A percentile compares a stretch with the other conserved stretches of the same genome.
Evolutionary conservation across 2,329 filamentous ascomycete genomes (phyloP).

Genomic region (Hymenoscyphus scutula): DNA sequence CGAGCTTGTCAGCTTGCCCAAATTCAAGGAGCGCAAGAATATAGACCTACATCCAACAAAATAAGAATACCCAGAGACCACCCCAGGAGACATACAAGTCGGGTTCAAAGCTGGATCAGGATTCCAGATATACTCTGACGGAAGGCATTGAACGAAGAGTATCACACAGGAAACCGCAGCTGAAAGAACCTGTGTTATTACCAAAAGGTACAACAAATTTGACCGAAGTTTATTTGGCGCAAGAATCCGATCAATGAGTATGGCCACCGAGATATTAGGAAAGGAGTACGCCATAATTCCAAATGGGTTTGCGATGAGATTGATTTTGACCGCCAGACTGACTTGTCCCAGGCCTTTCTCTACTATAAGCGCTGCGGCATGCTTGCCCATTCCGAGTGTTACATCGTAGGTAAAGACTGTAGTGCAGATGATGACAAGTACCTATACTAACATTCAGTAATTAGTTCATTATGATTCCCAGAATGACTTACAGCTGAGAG

Average conservation of each 20-base stretch:
- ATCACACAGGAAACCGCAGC: slow-evolving; percentile 5
- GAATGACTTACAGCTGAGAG: slow-evolving; percentile 1
- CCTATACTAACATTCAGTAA: background rate
- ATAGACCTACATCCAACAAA: slow-evolving; percentile 6
- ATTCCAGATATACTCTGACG: slow-evolving; percentile 5
- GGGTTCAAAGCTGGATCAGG: slow-evolving; percentile 8
- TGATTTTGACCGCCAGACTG: slow-evolving; percentile 3
- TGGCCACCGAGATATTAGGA: slow-evolving; percentile 6
- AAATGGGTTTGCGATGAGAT: slow-evolving; percentile 3
- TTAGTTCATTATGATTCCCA: background rate
- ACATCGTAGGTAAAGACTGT: slow-evolving; percentile 5
- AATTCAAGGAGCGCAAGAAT: background rate
- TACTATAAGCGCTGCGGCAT: background rate
- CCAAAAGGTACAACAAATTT: background rate
- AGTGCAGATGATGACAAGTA: background rate
- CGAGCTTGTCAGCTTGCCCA: background rate
- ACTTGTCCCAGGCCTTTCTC: background rate
- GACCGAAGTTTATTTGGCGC: slow-evolving; percentile 4
- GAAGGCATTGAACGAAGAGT: slow-evolving; percentile 2
- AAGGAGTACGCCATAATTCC: slow-evolving; percentile 6
- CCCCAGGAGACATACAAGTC: background rate
- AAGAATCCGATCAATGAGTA: slow-evolving; percentile 3
- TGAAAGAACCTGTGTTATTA: background rate
- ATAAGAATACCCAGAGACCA: slow-evolving; percentile 7
- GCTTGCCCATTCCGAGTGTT: slow-evolving; percentile 1